Evolutionary conservation across 208 protist genomes (phyloP).

Genomic region (Acanthamoeba quina): DNA sequence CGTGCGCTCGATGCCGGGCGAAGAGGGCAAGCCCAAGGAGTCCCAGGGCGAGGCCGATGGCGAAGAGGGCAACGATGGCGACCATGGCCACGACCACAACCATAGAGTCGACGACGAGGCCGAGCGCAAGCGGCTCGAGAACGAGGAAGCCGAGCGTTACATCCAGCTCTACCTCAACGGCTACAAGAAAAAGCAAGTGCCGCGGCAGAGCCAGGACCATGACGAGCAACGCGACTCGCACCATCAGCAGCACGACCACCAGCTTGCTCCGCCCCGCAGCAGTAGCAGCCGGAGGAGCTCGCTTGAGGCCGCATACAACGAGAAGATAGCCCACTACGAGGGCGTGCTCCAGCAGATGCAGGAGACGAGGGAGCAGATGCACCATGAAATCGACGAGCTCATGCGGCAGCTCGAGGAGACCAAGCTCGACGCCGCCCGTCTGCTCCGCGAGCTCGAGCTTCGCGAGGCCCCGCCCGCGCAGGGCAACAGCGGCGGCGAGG

Average conservation of each 20-base stretch:
- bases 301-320: background rate
- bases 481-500: background rate
- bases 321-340: constrained; percentile 9
- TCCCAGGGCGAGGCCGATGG: constrained; percentile 1
- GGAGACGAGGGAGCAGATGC: background rate
- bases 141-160: background rate
- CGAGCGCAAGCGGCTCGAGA: background rate
- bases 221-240: background rate
- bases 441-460: background rate
- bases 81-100: background rate
- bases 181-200: background rate
- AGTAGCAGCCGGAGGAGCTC: background rate
- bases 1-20: background rate
- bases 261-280: background rate
- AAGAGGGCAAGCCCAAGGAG: constrained; percentile 54
- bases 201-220: background rate
- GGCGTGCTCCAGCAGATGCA: background rate
- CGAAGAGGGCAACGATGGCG: background rate
- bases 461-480: background rate
- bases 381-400: constrained; percentile 22
- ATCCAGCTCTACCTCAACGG: constrained; percentile 2
- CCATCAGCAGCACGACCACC: background rate
- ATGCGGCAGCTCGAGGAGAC: constrained; percentile 11
- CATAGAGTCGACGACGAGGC: background rate
- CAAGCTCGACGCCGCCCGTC: background rate